Conservation (phyloP, 805 yeast genomes). For the Isabelozyma rhagii region DNA sequence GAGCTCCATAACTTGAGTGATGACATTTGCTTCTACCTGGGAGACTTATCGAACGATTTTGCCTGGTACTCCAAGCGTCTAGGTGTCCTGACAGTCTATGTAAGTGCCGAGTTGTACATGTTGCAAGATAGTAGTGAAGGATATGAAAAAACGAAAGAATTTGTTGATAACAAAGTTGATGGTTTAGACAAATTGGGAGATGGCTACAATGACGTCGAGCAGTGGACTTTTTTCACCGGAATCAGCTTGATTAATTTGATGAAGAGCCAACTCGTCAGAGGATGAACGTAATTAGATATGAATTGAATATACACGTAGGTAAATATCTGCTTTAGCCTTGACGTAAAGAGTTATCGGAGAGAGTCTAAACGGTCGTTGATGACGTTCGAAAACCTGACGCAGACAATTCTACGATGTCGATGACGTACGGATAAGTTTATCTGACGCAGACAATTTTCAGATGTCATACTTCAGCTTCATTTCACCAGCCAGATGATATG, state of each 20-base stretch:
- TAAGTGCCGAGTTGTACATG: conserved; percentile 77
- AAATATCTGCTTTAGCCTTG: no score
- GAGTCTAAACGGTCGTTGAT: no score
- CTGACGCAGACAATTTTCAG: no score
- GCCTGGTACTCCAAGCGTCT: conserved; percentile 92
- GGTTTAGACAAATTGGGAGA: conserved; percentile 54
- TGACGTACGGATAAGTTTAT: no score
- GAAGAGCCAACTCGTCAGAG: conserved; percentile 66
- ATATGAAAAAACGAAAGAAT: conserved; percentile 56
- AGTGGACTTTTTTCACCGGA: conserved; percentile 72
- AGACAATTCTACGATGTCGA: no score
- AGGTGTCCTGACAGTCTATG: conserved; percentile 65
- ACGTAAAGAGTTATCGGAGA: no score
- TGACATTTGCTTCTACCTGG: conserved; percentile 77
- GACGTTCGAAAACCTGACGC: no score
- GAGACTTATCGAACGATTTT: conserved; percentile 75
- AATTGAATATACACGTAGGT: no score
- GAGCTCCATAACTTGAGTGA: conserved; percentile 78
- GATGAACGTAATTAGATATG: not conserved
- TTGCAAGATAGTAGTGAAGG: conserved; percentile 62
- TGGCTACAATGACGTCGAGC: conserved; percentile 62
- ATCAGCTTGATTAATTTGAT: conserved; percentile 63
- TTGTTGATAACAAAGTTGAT: conserved; percentile 59
- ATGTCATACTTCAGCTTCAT: no score
- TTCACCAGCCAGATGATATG: no score